Conservation (phyloP, 768 basidiomycete genomes). For the Phylloporus arenicola region DNA sequence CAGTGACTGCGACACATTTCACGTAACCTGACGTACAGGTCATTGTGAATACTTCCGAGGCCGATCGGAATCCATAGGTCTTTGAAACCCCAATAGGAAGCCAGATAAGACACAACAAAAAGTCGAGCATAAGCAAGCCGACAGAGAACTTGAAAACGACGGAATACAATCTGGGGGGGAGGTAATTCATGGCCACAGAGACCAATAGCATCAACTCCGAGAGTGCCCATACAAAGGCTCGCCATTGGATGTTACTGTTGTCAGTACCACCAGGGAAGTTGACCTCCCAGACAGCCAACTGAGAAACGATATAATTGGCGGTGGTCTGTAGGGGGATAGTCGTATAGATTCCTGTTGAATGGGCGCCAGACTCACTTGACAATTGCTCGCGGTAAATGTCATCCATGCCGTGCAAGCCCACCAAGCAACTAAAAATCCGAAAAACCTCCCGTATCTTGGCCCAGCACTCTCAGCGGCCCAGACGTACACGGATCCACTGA, state of each 20-base stretch:
- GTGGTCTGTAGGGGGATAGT: conserved; percentile 50
- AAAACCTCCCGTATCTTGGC: conserved; percentile 77
- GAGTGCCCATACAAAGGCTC: conserved; percentile 78
- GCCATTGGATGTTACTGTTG: conserved; percentile 75
- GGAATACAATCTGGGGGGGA: conserved; percentile 74
- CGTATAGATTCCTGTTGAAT: neutral
- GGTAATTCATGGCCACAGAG: conserved; percentile 77
- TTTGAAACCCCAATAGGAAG: conserved; percentile 85
- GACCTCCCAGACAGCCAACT: conserved; percentile 72
- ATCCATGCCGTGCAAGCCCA: conserved; percentile 97
- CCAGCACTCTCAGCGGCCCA: conserved; percentile 95
- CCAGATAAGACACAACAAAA: conserved; percentile 86
- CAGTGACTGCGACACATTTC: neutral
- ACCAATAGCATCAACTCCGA: conserved; percentile 69
- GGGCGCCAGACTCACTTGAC: conserved; percentile 50
- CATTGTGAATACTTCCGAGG: conserved; percentile 77
- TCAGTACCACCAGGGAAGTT: conserved; percentile 77
- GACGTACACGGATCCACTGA: conserved; percentile 90
- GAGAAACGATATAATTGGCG: conserved; percentile 86
- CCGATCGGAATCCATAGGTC: conserved; percentile 85
- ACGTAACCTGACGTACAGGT: conserved; percentile 52
- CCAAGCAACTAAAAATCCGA: conserved; percentile 89
- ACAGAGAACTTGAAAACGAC: conserved; percentile 73
- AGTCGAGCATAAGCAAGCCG: conserved; percentile 75
- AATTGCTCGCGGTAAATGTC: conserved; percentile 86